Percentiles rank a stretch among this genome's conserved stretches.
These are phyloP conservation scores for Raddia guianensis DNA, from an alignment of 176 grass and related monocot species.

Conservation along the genomic window DNA sequence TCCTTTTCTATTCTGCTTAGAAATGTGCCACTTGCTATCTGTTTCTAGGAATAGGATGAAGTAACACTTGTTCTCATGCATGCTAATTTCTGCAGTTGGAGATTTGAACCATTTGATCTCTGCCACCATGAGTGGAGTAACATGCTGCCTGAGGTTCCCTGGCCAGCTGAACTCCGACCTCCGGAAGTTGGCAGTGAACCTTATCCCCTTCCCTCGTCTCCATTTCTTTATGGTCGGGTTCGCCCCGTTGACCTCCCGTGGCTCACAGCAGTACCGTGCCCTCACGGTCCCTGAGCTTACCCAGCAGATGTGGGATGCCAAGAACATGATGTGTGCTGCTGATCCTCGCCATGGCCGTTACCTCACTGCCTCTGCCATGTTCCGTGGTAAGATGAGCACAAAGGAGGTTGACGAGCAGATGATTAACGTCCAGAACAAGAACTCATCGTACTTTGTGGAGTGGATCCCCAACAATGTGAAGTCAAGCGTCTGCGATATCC, in stretches of 20 bases:
- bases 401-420: conserved; percentile 78
- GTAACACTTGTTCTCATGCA: not conserved
- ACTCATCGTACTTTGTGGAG: conserved; percentile 67
- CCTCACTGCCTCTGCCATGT: conserved; percentile 67
- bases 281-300: conserved; percentile 89
- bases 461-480: conserved; percentile 84
- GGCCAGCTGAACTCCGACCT: conserved; percentile 63
- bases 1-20: not conserved
- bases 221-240: conserved; percentile 72
- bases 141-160: conserved; percentile 58
- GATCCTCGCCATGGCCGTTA: conserved; percentile 76
- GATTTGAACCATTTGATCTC: conserved; percentile 70
- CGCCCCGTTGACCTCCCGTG: conserved; percentile 62
- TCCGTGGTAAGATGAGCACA: conserved; percentile 77
- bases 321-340: conserved; percentile 99
- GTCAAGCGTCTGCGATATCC: conserved; percentile 63
- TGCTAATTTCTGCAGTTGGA: conserved; percentile 43
- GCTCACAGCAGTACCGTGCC: conserved; percentile 82
- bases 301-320: conserved; percentile 98
- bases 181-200: conserved; percentile 66
- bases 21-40: not conserved
- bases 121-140: conserved; percentile 61
- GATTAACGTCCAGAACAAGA: conserved; percentile 81
- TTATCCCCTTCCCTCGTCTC: conserved; percentile 60
- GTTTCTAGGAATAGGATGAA: not conserved